A percentile compares a stretch with the other conserved stretches of the same genome.
These are phyloP conservation scores for Trichoderma arundinaceum DNA, from an alignment of 2,329 filamentous ascomycete genomes.

Conservation along the genomic window DNA sequence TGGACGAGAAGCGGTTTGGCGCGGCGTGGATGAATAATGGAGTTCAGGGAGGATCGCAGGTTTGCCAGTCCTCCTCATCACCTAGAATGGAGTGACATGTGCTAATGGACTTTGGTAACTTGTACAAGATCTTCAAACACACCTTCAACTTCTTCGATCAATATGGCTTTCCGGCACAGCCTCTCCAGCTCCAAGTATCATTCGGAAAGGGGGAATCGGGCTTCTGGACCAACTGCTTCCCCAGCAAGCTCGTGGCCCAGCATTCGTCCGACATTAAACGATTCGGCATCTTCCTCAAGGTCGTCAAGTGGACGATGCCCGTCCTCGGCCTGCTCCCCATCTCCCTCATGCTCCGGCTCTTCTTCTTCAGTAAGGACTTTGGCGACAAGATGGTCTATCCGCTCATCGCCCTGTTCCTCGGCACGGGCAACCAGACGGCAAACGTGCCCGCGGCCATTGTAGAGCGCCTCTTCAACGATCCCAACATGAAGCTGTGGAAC, in stretches of 20 bases:
- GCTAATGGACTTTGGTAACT: neutral
- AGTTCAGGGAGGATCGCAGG: conserved; percentile 62
- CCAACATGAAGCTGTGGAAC: conserved; percentile 65
- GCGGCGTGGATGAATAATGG: conserved; percentile 67
- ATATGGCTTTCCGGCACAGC: conserved; percentile 61
- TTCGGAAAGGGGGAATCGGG: conserved; percentile 64
- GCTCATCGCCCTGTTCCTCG: conserved; percentile 74
- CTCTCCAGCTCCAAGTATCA: conserved; percentile 65
- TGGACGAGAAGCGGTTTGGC: conserved; percentile 62
- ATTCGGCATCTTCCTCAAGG: conserved; percentile 61
- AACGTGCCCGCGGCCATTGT: conserved; percentile 73
- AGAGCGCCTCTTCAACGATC: conserved; percentile 63
- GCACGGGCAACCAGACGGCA: conserved; percentile 75
- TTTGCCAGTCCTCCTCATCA: conserved; percentile 27
- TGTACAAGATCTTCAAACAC: conserved; percentile 67
- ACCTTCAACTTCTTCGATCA: conserved; percentile 68
- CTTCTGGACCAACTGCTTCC: conserved; percentile 72
- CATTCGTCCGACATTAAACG: conserved; percentile 62
- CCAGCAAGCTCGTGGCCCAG: conserved; percentile 61
- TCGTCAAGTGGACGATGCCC: conserved; percentile 65
- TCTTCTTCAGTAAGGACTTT: conserved; percentile 72
- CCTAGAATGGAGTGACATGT: neutral
- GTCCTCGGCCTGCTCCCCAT: conserved; percentile 67
- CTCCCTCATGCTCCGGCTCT: conserved; percentile 68
- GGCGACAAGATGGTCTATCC: conserved; percentile 73